Conservation (phyloP, 2,329 filamentous ascomycete genomes). For the Phoma sp. region DNA sequence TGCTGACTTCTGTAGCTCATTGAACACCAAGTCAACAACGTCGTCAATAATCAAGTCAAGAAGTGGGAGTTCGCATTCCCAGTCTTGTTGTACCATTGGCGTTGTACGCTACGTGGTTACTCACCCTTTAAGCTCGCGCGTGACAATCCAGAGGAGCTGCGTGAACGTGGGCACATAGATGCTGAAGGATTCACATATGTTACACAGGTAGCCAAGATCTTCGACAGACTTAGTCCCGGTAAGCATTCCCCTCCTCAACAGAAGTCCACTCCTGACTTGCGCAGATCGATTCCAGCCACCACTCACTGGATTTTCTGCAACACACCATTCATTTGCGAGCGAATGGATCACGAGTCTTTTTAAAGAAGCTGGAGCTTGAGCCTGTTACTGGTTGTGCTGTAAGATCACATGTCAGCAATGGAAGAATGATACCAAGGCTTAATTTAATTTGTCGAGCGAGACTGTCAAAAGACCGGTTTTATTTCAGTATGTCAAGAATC, state of each 20-base stretch:
- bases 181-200: conserved; percentile 42
- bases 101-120: conserved; percentile 40
- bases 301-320: conserved; percentile 33
- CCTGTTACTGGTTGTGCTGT: neutral
- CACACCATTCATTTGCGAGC: conserved; percentile 37
- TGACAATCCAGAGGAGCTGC: conserved; percentile 45
- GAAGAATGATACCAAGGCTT: neutral
- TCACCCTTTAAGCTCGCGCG: conserved; percentile 44
- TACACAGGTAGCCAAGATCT: conserved; percentile 32
- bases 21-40: conserved; percentile 42
- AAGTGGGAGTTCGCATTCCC: conserved; percentile 46
- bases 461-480: conserved; percentile 7
- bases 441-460: conserved; percentile 11
- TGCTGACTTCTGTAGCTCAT: conserved; percentile 35
- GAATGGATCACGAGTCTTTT: conserved; percentile 45
- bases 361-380: conserved; percentile 41
- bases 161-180: conserved; percentile 40
- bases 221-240: conserved; percentile 37
- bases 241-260: conserved; percentile 17
- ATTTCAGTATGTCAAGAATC: conserved; percentile 19
- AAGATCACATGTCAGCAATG: conserved; percentile 7
- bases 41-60: conserved; percentile 43
- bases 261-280: conserved; percentile 13
- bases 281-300: conserved; percentile 41
- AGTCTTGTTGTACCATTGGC: conserved; percentile 45